Evolutionary conservation across 78 protist genomes (phyloP).

Genomic region (Cavenderia fasciculata): DNA sequence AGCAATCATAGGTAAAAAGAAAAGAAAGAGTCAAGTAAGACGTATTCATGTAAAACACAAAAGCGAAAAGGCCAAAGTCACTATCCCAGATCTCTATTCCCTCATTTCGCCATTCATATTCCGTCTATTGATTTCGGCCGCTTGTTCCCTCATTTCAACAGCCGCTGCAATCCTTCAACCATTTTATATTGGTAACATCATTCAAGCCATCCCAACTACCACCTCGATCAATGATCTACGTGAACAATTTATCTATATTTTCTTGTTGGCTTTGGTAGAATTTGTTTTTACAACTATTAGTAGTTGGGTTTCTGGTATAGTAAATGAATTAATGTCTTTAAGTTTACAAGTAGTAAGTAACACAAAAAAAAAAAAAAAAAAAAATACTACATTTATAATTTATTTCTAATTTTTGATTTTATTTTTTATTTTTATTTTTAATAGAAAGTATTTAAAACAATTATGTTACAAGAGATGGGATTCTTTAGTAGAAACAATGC

Average conservation of each 20-base stretch:
- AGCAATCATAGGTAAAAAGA: too few relatives aligned
- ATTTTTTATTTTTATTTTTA: background rate
- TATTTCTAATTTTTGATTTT: background rate
- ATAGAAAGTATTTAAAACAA: constrained; percentile 41
- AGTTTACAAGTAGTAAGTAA: constrained; percentile 46
- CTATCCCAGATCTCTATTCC: constrained; percentile 35
- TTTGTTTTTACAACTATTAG: constrained; percentile 56
- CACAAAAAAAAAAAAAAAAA: too few relatives aligned
- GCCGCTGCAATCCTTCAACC: constrained; percentile 68
- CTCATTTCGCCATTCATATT: constrained; percentile 40
- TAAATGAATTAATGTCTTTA: constrained; percentile 59
- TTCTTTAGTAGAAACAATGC: constrained; percentile 66
- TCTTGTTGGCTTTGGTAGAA: constrained; percentile 47
- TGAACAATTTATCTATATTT: constrained; percentile 28
- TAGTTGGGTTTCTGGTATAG: constrained; percentile 74
- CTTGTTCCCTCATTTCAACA: constrained; percentile 51
- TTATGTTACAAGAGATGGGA: constrained; percentile 71
- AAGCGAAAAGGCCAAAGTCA: constrained; percentile 41
- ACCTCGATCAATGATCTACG: constrained; percentile 17
- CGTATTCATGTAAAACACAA: constrained; percentile 16
- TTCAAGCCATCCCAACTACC: constrained; percentile 55
- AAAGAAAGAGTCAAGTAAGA: too few relatives aligned
- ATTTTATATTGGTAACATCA: constrained; percentile 65
- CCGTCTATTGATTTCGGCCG: constrained; percentile 25
- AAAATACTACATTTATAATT: background rate